Percentiles rank a stretch among this genome's conserved stretches.
phyloP scores from a whole-genome alignment of 768 basidiomycete genomes.

The Hypholoma fasciculare region DNA sequence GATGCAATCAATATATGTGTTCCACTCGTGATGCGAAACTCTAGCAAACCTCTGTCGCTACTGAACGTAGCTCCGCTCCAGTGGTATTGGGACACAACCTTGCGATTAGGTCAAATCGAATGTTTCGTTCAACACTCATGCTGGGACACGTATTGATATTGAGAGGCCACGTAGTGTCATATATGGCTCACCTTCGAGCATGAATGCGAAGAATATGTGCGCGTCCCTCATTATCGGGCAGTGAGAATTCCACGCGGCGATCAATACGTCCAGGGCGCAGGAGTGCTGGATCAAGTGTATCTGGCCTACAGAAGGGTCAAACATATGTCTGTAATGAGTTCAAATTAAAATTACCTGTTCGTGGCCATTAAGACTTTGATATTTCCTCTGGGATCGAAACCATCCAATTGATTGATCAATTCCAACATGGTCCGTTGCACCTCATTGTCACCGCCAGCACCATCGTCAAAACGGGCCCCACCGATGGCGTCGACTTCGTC shows the following conservation, averaged over 20 bases:
- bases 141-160: slow-evolving; percentile 4
- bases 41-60: slow-evolving; percentile 84
- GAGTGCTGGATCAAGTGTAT: slow-evolving; percentile 96
- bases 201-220: slow-evolving; percentile 97
- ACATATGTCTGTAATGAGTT: background rate
- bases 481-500: slow-evolving; percentile 99
- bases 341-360: slow-evolving; percentile 65
- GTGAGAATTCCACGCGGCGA: slow-evolving; percentile 93
- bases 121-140: slow-evolving; percentile 96
- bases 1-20: slow-evolving; percentile 4
- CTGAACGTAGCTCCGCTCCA: slow-evolving; percentile 95
- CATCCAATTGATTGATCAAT: slow-evolving; percentile 97
- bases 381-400: slow-evolving; percentile 98
- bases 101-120: slow-evolving; percentile 96
- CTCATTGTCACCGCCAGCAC: slow-evolving; percentile 98
- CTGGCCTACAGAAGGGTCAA: slow-evolving; percentile 60
- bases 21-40: background rate
- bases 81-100: slow-evolving; percentile 97
- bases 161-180: background rate
- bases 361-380: slow-evolving; percentile 99
- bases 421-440: slow-evolving; percentile 99
- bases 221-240: slow-evolving; percentile 94
- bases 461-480: slow-evolving; percentile 97
- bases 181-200: slow-evolving; percentile 74
- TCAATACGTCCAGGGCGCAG: slow-evolving; percentile 95